These are phyloP conservation scores for Conidiobolus incongruus DNA, from an alignment of 371 early-diverging fungal genomes.

Conservation along the genomic window DNA sequence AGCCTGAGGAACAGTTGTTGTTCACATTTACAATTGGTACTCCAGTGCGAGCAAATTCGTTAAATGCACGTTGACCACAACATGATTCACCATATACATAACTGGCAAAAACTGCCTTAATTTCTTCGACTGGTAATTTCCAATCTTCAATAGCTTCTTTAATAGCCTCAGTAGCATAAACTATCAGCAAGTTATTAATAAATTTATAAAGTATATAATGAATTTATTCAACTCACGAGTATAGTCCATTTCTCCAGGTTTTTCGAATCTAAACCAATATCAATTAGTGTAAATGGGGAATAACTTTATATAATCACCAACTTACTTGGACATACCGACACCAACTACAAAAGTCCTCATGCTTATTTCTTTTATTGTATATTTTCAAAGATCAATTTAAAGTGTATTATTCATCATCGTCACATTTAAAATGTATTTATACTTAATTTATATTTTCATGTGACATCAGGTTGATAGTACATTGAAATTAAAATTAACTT, in stretches of 20 bases:
- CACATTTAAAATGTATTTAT: no score
- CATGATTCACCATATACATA: slow-evolving; percentile 46
- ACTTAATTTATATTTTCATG: no score
- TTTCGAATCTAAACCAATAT: not conserved
- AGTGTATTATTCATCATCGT: no score
- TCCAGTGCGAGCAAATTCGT: slow-evolving; percentile 12
- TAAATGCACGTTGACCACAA: slow-evolving; percentile 36
- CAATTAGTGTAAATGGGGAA: not conserved
- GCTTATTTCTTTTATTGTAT: not conserved
- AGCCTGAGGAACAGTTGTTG: slow-evolving; percentile 64
- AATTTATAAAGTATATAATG: not conserved
- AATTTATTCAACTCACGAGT: slow-evolving; percentile 27
- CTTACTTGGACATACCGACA: slow-evolving; percentile 44
- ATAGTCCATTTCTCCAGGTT: slow-evolving; percentile 16
- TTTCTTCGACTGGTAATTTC: slow-evolving; percentile 31
- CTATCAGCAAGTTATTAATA: slow-evolving; percentile 10
- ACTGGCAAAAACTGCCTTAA: slow-evolving; percentile 26
- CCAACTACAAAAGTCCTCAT: slow-evolving; percentile 21
- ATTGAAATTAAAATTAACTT: no score
- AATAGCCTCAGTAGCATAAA: slow-evolving; percentile 43
- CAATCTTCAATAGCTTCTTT: slow-evolving; percentile 53
- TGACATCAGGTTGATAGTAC: no score
- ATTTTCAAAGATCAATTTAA: no score
- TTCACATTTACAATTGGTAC: slow-evolving; percentile 43
- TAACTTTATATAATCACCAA: no score